Evolutionary conservation across 495 filamentous ascomycete species (phyloP), one percentile per base, ranked within the genome.

Genomic region (Recurvomyces mirabilis): DNA sequence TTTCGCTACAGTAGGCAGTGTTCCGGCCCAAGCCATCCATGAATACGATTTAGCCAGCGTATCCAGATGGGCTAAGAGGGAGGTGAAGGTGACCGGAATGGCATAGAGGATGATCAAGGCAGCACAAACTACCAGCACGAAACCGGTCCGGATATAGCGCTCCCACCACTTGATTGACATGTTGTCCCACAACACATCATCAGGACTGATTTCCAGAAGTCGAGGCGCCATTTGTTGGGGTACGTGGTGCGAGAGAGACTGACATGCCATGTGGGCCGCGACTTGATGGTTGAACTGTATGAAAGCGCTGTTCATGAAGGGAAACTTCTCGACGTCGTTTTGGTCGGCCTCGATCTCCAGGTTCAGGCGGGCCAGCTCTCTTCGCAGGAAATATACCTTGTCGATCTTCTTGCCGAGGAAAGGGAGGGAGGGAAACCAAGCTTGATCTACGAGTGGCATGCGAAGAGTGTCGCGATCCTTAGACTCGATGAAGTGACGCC

Each of bases 211-310:
- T 58, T 96, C 91, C 14, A 95, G 82, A 32, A 82, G 74, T 17
- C 91, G 82, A 21, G 91, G 93, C 3, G 84, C 79, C 91, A 98
- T 98, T 41, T 89, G 81, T 55, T 88, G 86, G 1, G 93, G 93
- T 5, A 91, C 60, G 55, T 98, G 91, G 55, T 96, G 89, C 32
- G 78, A 87, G 49, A 94, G 76, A 19, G 86, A 73, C 62, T 98
- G 91, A 60, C 86, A 94, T 46, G 89, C 89, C 91, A 98, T 96
- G 55, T 98, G 91, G 1, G 91, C 91, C 6, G 88, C 87, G 4
- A 94, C 85, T 63, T 98, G 91, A 55, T 94, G 84, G 54, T 96
- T 94, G 72, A 98, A 98, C 60, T 98, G 91, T 42, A 98, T 87
- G 56, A 98, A 98, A 12, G 91, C 91, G 11, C 93, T 94, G 55